Evolutionary conservation across 495 filamentous ascomycete species (phyloP).

Genomic region (Cryomyces minteri): DNA sequence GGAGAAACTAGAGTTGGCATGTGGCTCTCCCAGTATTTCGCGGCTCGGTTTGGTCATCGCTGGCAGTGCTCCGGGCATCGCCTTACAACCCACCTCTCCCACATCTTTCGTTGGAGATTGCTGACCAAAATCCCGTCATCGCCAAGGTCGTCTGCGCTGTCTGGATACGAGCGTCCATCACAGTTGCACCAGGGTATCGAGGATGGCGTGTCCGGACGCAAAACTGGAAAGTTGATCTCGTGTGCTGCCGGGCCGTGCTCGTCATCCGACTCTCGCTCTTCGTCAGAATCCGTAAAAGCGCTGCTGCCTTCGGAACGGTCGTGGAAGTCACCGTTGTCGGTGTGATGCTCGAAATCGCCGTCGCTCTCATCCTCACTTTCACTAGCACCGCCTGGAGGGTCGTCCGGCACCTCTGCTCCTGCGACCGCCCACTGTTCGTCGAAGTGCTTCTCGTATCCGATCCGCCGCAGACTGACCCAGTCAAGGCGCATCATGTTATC

Average conservation of each 20-base stretch:
- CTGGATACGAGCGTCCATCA: constrained; percentile 14
- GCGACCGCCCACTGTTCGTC: constrained; percentile 22
- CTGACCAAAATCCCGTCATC: constrained; percentile 37
- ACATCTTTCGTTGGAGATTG: constrained; percentile 34
- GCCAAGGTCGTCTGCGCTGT: constrained; percentile 29
- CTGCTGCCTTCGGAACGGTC: constrained; percentile 3
- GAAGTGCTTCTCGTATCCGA: constrained; percentile 40
- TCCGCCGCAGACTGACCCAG: constrained; percentile 38
- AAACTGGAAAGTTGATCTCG: constrained; percentile 22
- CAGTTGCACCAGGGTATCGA: constrained; percentile 31
- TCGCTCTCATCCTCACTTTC: constrained; percentile 19
- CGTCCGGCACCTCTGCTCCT: constrained; percentile 27
- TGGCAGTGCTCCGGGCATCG: constrained; percentile 17
- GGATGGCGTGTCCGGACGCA: constrained; percentile 23
- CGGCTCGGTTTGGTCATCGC: not conserved
- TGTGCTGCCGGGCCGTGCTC: constrained; percentile 17
- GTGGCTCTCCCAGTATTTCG: too few species aligned
- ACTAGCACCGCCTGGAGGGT: constrained; percentile 18
- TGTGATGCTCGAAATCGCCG: constrained; percentile 7
- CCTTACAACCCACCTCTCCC: constrained; percentile 42
- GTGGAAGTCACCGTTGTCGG: constrained; percentile 11
- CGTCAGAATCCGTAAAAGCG: too few species aligned
- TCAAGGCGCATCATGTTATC: constrained; percentile 38
- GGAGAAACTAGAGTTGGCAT: too few species aligned
- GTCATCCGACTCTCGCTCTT: constrained; percentile 5